Base-by-base conservation (phyloP, 1,284 basidiomycete species). In the Gomphus bonarii region DNA sequence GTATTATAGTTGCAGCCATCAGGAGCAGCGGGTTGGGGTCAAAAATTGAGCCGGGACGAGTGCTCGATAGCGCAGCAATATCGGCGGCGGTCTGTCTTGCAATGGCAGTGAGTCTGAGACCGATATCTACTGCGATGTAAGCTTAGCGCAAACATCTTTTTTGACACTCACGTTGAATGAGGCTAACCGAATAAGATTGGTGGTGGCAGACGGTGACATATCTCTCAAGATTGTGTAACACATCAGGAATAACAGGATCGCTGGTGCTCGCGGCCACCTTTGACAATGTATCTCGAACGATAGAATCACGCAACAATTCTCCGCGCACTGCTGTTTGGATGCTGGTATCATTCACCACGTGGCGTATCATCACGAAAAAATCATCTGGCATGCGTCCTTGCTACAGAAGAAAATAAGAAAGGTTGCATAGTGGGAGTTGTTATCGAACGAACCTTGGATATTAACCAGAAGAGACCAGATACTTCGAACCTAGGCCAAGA, bases 41-140 rank as follows among this genome's bases (percentile, higher is more conserved):
- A 50, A 82, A 73, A 1, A 62, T 42, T 6, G 35, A 31, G 12
- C 28, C 65, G 16, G 74, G 70, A 50, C 48, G 40, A 36, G 9
- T 16, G 33, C 31, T 36, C 22, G 25, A 22, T 38, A 25, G 18
- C 20, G 70, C 65, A 28, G 66, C 56, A 64, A 76, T 75, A 59
- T 86, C 84, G 8, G 78, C 84, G 8, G 78, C 75, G 18, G 76
- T 72, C 42, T 79, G 77, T 10, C 82, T 75, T 33, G 78, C 75
- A 54, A 84, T 65, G 28, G 69, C 69, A 1, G 72, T 75, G 14
- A 86, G 68, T 49, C 77, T 75, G 46, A 77, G 71, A 10, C 81
- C 82, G 47, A 79, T 69, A 64, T 77, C 85, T 88, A 60, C 7
- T 55, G 61, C 53, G 61, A 57, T 54, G 28, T 56, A 25, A 49